These are phyloP conservation scores for Mycena epipterygia DNA, from an alignment of 768 basidiomycete species.

Conservation along the genomic window DNA sequence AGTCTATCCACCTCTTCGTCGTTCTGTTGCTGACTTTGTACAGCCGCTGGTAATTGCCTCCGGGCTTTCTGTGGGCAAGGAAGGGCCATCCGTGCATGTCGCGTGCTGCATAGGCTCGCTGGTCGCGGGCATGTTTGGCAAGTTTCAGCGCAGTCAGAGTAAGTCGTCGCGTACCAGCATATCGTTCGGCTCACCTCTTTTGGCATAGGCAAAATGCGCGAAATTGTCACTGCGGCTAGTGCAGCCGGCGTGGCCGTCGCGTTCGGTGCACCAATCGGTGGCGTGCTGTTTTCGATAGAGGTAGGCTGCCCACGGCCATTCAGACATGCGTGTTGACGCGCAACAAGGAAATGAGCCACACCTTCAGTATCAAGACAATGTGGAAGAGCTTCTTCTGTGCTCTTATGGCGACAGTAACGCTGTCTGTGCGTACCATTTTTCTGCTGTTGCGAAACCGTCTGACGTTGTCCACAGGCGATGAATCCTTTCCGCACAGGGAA, in stretches of 20 bases:
- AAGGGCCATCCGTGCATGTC: conserved; percentile 98
- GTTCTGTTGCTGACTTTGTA: conserved; percentile 13
- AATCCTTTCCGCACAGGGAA: conserved; percentile 99
- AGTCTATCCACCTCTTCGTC: conserved; percentile 43
- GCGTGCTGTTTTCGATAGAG: conserved; percentile 98
- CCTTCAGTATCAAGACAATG: conserved; percentile 98
- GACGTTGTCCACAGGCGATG: conserved; percentile 76
- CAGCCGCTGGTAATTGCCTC: conserved; percentile 98
- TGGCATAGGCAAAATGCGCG: conserved; percentile 79
- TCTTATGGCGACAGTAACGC: conserved; percentile 94
- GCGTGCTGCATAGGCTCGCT: conserved; percentile 94
- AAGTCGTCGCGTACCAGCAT: conserved; percentile 45
- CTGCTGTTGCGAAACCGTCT: conserved; percentile 5
- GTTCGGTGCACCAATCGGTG: conserved; percentile 98
- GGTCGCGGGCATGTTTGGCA: conserved; percentile 86
- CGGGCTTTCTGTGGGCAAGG: conserved; percentile 96
- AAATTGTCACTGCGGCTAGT: conserved; percentile 94
- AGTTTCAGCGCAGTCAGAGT: conserved; percentile 93
- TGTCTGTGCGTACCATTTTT: conserved; percentile 77
- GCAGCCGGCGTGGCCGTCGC: conserved; percentile 99
- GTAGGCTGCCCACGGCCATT: conserved; percentile 51
- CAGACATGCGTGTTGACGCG: conserved; percentile 1
- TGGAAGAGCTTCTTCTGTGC: conserved; percentile 99
- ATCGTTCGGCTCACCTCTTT: background rate
- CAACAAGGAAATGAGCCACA: conserved; percentile 95